phyloP scores from a whole-genome alignment of 805 yeast genomes.

The Kuraishia hungarica region DNA sequence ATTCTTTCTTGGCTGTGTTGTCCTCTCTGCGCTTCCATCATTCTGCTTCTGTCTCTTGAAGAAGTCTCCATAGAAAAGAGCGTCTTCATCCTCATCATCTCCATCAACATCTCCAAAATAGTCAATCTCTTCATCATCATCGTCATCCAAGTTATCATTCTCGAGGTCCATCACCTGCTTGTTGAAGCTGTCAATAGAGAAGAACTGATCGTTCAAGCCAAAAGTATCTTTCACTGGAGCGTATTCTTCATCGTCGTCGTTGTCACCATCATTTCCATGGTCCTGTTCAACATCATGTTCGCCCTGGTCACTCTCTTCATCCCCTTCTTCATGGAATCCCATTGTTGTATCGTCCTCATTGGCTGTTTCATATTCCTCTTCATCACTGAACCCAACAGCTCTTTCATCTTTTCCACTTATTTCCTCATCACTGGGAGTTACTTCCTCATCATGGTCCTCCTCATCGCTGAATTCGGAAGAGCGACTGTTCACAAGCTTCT shows the following conservation, averaged over 20 bases:
- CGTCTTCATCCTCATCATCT: slow-evolving; percentile 40
- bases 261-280: slow-evolving; percentile 15
- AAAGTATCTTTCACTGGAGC: slow-evolving; percentile 35
- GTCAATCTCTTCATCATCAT: slow-evolving; percentile 35
- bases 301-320: slow-evolving; percentile 17
- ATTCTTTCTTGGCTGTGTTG: slow-evolving; percentile 3
- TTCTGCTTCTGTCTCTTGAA: slow-evolving; percentile 30
- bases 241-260: slow-evolving; percentile 18
- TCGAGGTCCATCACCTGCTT: slow-evolving; percentile 64
- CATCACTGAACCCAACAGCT: slow-evolving; percentile 12
- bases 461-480: slow-evolving; percentile 8
- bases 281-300: slow-evolving; percentile 19
- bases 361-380: slow-evolving; percentile 14
- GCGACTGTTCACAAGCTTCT: slow-evolving; percentile 21
- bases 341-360: slow-evolving; percentile 20
- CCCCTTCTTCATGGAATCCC: slow-evolving; percentile 18
- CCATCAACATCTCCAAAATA: slow-evolving; percentile 37
- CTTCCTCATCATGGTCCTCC: slow-evolving; percentile 16
- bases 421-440: slow-evolving; percentile 11
- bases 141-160: slow-evolving; percentile 27
- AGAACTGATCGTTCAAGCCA: slow-evolving; percentile 78
- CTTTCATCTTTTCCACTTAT: slow-evolving; percentile 18
- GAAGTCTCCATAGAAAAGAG: slow-evolving; percentile 58
- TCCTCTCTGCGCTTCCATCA: slow-evolving; percentile 15
- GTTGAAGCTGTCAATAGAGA: slow-evolving; percentile 79